Percentiles rank a stretch among this genome's conserved stretches.
Evolutionary conservation across 2,329 filamentous ascomycete species (phyloP).

Genomic region (Juglanconis sp.): DNA sequence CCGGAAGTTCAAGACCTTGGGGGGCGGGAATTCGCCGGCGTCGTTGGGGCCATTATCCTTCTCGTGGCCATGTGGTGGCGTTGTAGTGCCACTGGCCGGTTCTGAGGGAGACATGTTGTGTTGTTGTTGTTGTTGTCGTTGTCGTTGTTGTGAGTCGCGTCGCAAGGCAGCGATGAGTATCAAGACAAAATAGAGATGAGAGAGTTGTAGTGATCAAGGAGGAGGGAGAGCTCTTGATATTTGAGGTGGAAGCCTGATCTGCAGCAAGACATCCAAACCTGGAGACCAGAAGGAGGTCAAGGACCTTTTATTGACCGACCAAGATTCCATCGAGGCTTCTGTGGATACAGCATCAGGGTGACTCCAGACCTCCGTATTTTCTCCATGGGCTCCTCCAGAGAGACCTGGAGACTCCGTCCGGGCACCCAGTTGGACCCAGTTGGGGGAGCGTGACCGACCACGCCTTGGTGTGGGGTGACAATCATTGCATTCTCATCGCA

Average conservation of each 20-base stretch:
- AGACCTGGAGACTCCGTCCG: conserved; percentile 15
- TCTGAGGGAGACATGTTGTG: conserved; percentile 13
- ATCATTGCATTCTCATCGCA: conserved; percentile 14
- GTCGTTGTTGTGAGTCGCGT: neutral
- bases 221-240: neutral
- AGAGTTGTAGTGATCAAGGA: neutral
- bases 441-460: conserved; percentile 15
- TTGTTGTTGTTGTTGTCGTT: neutral
- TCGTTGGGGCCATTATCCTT: neutral
- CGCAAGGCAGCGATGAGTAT: conserved; percentile 1
- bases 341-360: conserved; percentile 15
- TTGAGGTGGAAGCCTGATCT: conserved; percentile 13
- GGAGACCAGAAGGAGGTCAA: neutral
- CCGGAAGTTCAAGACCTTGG: conserved; percentile 17
- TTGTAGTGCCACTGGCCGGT: conserved; percentile 15
- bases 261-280: conserved; percentile 5
- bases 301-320: conserved; percentile 15
- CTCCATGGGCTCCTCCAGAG: conserved; percentile 12
- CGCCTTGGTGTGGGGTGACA: conserved; percentile 17
- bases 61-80: conserved; percentile 15
- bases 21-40: conserved; percentile 14
- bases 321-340: conserved; percentile 15
- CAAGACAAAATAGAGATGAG: neutral
- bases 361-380: conserved; percentile 20
- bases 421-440: neutral